These are phyloP conservation scores for Orobanche coerulescens DNA, from an alignment of 257 asterid genomes.

Conservation along the genomic window DNA sequence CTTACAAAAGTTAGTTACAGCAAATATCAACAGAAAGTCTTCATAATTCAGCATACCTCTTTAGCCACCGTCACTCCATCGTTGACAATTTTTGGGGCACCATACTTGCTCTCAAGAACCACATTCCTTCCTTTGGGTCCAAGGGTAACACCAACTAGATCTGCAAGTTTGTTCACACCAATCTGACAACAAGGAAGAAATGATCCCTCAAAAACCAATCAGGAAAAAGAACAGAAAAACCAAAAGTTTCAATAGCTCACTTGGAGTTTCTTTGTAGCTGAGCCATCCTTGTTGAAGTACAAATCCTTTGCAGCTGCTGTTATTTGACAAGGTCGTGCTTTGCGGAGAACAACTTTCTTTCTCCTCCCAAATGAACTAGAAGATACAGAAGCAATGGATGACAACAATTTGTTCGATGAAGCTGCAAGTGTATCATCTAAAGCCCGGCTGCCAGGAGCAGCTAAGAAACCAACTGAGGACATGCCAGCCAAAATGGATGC, in stretches of 20 bases:
- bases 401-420: slow-evolving; percentile 50
- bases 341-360: slow-evolving; percentile 35
- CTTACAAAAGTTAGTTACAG: too few relatives aligned
- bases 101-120: slow-evolving; percentile 92
- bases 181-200: slow-evolving; percentile 34
- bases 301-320: slow-evolving; percentile 79
- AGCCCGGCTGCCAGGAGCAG: slow-evolving; percentile 51
- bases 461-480: slow-evolving; percentile 45
- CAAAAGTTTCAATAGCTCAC: slow-evolving; percentile 27
- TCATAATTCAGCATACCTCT: slow-evolving; percentile 62
- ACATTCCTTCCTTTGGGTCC: slow-evolving; percentile 99
- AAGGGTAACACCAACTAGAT: slow-evolving; percentile 89
- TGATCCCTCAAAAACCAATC: neutral
- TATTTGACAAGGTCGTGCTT: slow-evolving; percentile 40
- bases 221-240: neutral
- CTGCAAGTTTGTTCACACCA: slow-evolving; percentile 92
- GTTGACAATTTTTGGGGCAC: slow-evolving; percentile 90
- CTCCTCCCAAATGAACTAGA: slow-evolving; percentile 51
- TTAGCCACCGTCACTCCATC: slow-evolving; percentile 94
- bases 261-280: slow-evolving; percentile 79
- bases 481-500: slow-evolving; percentile 62
- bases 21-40: too few relatives aligned
- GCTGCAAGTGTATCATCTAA: slow-evolving; percentile 41
- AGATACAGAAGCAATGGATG: slow-evolving; percentile 61
- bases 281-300: slow-evolving; percentile 93